Evolutionary conservation across 2,329 filamentous ascomycete species (phyloP), one percentile per base, ranked within the genome.

Genomic region (Mariannaea sp.): DNA sequence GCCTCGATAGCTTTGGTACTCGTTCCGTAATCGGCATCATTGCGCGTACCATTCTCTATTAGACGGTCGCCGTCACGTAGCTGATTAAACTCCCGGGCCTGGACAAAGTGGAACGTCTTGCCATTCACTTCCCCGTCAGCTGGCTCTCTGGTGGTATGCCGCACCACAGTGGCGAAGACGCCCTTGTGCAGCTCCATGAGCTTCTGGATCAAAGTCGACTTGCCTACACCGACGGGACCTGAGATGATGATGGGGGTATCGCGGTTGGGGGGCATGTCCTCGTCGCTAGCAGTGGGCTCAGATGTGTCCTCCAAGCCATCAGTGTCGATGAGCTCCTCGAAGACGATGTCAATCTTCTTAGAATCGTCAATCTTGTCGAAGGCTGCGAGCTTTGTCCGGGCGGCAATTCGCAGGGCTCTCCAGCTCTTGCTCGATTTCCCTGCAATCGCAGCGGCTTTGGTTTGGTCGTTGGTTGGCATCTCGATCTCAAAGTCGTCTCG

Each of bases 351-450:
- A 26, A 87, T 79, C 56, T 90, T 89, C 68, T 88, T 89, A 33
- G 89, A 86, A 60, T 92, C 87, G 49, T 96, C 92, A 41, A 96
- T 89, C 71, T 88, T 90, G 71, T 97, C 92, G 70, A 97, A 94
- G 16, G 85, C 76, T 38, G 84, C 81, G 60, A 97, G 80, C 64
- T 88, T 88, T 51, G 80, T 85, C 59, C 84, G 85, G 50, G 88
- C 86, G 8, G 91, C 89, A 59, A 96, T 83, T 46, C 94, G 85
- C 58, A 99, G 76, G 5, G 91, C 90, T 62, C 92, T 84, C 94
- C 94, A 99, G 51, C 86, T 88, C 71, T 95, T 93, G 75, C 91
- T 96, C 16, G 87, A 85, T 70, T 95, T 96, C 49, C 86, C 81
- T 59, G 89, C 88, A 7, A 85, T 71, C 16, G 83, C 79, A 10